These are phyloP conservation scores for Teratosphaeriaceae sp. DNA, from an alignment of 2,329 filamentous ascomycete genomes.

Conservation along the genomic window DNA sequence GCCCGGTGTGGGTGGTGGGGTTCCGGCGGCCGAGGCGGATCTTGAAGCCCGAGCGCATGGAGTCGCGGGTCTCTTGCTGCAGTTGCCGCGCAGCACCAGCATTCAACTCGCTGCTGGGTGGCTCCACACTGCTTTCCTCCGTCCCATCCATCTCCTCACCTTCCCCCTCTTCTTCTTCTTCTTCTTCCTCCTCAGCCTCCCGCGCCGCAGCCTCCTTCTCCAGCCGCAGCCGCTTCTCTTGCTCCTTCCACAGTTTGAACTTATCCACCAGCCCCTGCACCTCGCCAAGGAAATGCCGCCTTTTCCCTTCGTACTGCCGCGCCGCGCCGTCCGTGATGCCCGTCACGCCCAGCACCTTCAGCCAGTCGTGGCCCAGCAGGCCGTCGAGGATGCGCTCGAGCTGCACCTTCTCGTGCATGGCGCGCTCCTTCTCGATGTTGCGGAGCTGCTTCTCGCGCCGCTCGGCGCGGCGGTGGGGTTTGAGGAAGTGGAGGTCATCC, in stretches of 20 bases:
- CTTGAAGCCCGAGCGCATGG: conserved; percentile 31
- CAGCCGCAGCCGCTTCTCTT: conserved; percentile 76
- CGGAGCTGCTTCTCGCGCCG: conserved; percentile 61
- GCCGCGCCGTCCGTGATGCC: conserved; percentile 78
- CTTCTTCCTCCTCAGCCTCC: conserved; percentile 38
- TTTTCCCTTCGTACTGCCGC: conserved; percentile 78
- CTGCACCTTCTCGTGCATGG: conserved; percentile 60
- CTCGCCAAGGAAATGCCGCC: conserved; percentile 76
- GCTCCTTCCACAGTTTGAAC: conserved; percentile 79
- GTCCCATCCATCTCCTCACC: conserved; percentile 31
- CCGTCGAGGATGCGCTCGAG: conserved; percentile 68
- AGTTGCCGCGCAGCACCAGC: conserved; percentile 67
- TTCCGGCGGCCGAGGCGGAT: conserved; percentile 25
- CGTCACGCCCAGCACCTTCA: conserved; percentile 83
- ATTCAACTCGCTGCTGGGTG: conserved; percentile 64
- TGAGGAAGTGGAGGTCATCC: conserved; percentile 49
- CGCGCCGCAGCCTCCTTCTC: conserved; percentile 59
- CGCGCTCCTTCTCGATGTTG: conserved; percentile 60
- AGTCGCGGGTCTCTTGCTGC: conserved; percentile 60
- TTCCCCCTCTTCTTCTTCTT: conserved; percentile 32
- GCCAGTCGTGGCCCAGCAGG: conserved; percentile 85
- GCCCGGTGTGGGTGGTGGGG: too few species aligned
- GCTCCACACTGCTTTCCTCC: conserved; percentile 38
- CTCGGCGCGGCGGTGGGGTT: conserved; percentile 54
- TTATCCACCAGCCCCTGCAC: conserved; percentile 78